Percentiles rank a stretch among this genome's conserved stretches.
Evolutionary conservation across 768 basidiomycete genomes (phyloP).

Genomic region (Mycena kentingensis): DNA sequence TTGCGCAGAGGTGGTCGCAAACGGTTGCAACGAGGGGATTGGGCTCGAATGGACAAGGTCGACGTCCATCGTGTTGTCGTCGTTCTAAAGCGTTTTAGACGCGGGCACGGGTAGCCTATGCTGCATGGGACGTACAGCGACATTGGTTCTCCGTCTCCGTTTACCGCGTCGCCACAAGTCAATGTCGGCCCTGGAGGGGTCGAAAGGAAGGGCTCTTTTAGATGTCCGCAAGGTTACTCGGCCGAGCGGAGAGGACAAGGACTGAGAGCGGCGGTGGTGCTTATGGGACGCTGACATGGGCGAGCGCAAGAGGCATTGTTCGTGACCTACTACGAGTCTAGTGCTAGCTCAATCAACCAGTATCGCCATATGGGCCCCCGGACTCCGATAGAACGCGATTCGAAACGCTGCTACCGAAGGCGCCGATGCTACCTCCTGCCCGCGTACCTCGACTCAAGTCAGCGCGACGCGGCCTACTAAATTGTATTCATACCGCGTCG

Average conservation of each 20-base stretch:
- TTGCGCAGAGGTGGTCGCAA: conserved; percentile 52
- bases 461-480: too few species aligned
- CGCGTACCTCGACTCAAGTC: too few species aligned
- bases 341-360: too few species aligned
- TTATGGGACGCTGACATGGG: conserved; percentile 30
- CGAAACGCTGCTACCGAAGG: too few species aligned
- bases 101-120: too few species aligned
- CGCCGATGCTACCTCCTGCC: too few species aligned
- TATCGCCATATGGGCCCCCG: too few species aligned
- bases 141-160: conserved; percentile 50
- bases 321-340: too few species aligned
- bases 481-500: conserved; percentile 10
- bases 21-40: conserved; percentile 34
- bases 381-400: too few species aligned
- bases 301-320: too few species aligned
- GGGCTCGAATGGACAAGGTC: conserved; percentile 31
- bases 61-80: conserved; percentile 19
- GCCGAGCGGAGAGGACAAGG: conserved; percentile 42
- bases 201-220: conserved; percentile 56
- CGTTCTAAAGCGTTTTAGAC: too few species aligned
- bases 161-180: conserved; percentile 59
- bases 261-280: conserved; percentile 57
- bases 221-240: conserved; percentile 43
- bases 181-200: conserved; percentile 48
- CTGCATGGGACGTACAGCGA: conserved; percentile 44